phyloP scores from a whole-genome alignment of 2,329 filamentous ascomycete species.

The Cercospora berteroae region DNA sequence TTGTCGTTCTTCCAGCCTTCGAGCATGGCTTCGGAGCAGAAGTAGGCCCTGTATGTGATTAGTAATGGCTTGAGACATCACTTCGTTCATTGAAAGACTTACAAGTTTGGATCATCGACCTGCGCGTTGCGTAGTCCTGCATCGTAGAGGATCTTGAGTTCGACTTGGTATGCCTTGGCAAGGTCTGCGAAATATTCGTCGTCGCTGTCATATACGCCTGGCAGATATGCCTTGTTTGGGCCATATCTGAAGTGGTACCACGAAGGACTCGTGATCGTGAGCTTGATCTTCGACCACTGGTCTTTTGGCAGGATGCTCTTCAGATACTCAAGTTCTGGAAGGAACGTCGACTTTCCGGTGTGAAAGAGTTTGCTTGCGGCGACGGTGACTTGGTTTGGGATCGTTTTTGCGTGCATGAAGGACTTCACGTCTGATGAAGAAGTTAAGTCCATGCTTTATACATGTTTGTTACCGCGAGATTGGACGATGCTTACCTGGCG shows the following conservation, averaged over 20 bases:
- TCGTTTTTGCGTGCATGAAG: constrained; percentile 58
- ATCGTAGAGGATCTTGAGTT: constrained; percentile 47
- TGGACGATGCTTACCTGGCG: constrained; percentile 41
- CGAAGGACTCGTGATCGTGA: constrained; percentile 35
- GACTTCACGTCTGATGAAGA: constrained; percentile 52
- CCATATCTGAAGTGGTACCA: constrained; percentile 64
- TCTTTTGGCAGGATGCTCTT: constrained; percentile 59
- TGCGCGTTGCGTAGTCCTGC: constrained; percentile 50
- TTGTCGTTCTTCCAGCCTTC: constrained; percentile 66
- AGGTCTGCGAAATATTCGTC: constrained; percentile 51
- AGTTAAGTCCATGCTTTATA: neutral
- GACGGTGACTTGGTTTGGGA: constrained; percentile 57
- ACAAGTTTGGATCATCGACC: constrained; percentile 48
- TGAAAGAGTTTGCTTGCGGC: constrained; percentile 60
- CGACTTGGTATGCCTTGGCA: constrained; percentile 48
- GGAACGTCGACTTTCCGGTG: constrained; percentile 54
- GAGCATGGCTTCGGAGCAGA: constrained; percentile 71
- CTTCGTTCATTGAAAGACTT: neutral
- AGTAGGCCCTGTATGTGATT: constrained; percentile 47
- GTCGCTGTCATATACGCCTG: constrained; percentile 47
- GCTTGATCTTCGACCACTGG: constrained; percentile 61
- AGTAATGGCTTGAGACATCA: neutral
- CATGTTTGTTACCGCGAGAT: neutral
- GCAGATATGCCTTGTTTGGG: constrained; percentile 49
- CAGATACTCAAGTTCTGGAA: constrained; percentile 60